phyloP scores from a whole-genome alignment of 23 red algal species.

The Gracilariopsis chorda region DNA sequence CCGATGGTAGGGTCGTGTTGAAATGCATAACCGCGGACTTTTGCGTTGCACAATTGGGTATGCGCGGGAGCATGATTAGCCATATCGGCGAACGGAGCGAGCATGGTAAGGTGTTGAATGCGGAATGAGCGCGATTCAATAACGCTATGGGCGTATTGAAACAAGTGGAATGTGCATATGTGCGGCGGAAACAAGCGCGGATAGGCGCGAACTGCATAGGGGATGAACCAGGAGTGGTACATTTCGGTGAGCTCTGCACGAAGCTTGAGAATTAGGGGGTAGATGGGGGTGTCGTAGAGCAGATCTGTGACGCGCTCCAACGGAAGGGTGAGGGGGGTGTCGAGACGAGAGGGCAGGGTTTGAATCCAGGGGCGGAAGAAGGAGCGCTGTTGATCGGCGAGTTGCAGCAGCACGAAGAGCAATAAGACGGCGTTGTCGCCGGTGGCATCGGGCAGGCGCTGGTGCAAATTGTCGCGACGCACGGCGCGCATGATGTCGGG shows the following conservation, averaged over 20 bases:
- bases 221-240: slow-evolving; percentile 30
- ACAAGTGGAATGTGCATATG: slow-evolving; percentile 17
- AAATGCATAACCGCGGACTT: slow-evolving; percentile 4
- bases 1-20: not conserved
- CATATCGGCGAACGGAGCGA: slow-evolving; percentile 57
- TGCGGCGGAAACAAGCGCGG: not conserved
- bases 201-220: not conserved
- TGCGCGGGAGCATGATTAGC: slow-evolving; percentile 14
- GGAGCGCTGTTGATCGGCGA: not conserved
- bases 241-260: slow-evolving; percentile 25
- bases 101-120: slow-evolving; percentile 18
- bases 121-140: slow-evolving; percentile 38
- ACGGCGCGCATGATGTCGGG: not conserved
- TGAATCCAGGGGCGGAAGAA: slow-evolving; percentile 2
- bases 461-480: not conserved
- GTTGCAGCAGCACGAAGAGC: slow-evolving; percentile 16
- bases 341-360: not conserved
- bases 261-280: not conserved
- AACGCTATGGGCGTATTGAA: slow-evolving; percentile 11
- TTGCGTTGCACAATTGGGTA: not conserved
- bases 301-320: not conserved
- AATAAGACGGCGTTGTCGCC: slow-evolving; percentile 14
- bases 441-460: slow-evolving; percentile 20
- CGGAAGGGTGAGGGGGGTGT: not conserved
- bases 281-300: slow-evolving; percentile 8